phyloP scores from a whole-genome alignment of 2,329 filamentous ascomycete genomes.

The Fusarium sp. region DNA sequence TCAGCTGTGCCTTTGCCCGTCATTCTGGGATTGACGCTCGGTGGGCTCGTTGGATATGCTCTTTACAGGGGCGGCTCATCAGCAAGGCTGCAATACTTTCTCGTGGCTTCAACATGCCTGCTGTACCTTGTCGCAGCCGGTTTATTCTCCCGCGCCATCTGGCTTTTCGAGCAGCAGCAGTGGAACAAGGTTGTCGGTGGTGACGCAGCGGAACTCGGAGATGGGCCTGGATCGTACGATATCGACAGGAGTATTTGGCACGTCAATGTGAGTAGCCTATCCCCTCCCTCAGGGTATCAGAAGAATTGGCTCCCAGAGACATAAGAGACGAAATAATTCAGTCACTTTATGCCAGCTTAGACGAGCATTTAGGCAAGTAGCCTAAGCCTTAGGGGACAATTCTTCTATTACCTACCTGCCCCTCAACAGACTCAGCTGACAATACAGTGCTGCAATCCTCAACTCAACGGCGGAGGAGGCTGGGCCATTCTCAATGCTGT shows the following conservation, averaged over 20 bases:
- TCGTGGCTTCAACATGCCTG: conserved; percentile 85
- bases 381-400: too few species aligned
- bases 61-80: conserved; percentile 72
- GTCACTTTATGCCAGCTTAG: too few species aligned
- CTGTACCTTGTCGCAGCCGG: conserved; percentile 87
- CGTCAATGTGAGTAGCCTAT: conserved; percentile 73
- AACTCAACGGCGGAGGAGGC: conserved; percentile 77
- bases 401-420: too few species aligned
- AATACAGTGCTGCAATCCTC: conserved; percentile 79
- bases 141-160: conserved; percentile 81
- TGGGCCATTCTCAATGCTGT: conserved; percentile 92
- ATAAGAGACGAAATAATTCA: too few species aligned
- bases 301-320: too few species aligned
- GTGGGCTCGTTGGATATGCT: conserved; percentile 74
- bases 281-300: too few species aligned
- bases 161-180: conserved; percentile 77
- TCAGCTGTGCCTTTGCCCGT: conserved; percentile 82
- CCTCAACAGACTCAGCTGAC: background rate
- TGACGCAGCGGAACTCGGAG: conserved; percentile 62
- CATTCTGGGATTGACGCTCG: conserved; percentile 75
- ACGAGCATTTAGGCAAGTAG: too few species aligned
- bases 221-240: conserved; percentile 81
- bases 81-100: conserved; percentile 73
- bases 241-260: conserved; percentile 85
- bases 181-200: conserved; percentile 76